Conservation (phyloP, 768 basidiomycete genomes). For the Termitomyces sp. region DNA sequence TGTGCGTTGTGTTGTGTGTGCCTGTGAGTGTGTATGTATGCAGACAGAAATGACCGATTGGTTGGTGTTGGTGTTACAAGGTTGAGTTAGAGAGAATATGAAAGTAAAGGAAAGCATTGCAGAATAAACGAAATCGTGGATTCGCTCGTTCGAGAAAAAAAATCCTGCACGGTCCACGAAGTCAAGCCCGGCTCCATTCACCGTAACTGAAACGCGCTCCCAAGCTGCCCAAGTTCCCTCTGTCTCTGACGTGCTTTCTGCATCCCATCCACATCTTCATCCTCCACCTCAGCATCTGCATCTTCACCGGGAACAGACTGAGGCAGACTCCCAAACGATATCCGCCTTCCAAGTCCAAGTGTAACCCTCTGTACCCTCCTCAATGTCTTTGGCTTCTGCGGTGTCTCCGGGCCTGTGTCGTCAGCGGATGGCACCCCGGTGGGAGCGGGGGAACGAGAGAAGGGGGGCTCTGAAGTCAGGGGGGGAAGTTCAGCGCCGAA, state of each 20-base stretch:
- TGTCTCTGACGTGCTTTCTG: conserved; percentile 10
- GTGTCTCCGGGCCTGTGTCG: neutral
- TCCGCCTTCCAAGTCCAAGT: conserved; percentile 41
- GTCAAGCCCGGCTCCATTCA: conserved; percentile 24
- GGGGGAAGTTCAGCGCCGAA: conserved; percentile 63
- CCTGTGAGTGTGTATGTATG: neutral
- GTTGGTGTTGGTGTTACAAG: neutral
- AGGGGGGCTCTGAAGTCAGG: conserved; percentile 10
- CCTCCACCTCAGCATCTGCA: conserved; percentile 30
- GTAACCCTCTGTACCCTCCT: conserved; percentile 46
- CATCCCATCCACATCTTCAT: conserved; percentile 24
- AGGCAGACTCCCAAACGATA: conserved; percentile 60
- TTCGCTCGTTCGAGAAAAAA: too few relatives aligned
- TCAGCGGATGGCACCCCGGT: conserved; percentile 7
- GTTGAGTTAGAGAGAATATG: too few relatives aligned
- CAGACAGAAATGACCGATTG: neutral
- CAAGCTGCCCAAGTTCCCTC: conserved; percentile 36
- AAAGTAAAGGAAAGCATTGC: neutral
- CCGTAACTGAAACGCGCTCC: conserved; percentile 70
- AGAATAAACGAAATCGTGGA: too few relatives aligned
- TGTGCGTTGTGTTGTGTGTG: too few relatives aligned
- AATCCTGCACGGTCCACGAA: too few relatives aligned
- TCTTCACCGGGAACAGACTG: conserved; percentile 35
- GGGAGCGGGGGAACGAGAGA: conserved; percentile 9
- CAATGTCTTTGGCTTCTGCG: conserved; percentile 37